phyloP scores from a whole-genome alignment of 2,329 filamentous ascomycete genomes.

The Biscogniauxia mediterranea region DNA sequence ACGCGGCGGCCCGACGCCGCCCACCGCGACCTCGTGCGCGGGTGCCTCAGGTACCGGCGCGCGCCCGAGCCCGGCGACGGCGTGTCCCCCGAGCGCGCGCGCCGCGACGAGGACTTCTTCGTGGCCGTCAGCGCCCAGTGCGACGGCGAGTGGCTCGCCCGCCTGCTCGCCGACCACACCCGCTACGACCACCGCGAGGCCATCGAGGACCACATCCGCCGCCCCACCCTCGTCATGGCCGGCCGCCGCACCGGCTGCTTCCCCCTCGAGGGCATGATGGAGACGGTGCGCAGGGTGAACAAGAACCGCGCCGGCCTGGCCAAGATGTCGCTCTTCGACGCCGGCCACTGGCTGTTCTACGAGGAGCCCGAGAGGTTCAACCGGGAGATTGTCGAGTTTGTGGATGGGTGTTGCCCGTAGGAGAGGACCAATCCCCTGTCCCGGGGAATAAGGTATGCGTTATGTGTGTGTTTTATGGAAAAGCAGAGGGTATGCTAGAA shows the following conservation, averaged over 20 bases:
- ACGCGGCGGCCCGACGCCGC: slow-evolving; percentile 41
- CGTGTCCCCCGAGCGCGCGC: slow-evolving; percentile 22
- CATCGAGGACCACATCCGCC: slow-evolving; percentile 30
- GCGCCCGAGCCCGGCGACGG: slow-evolving; percentile 24
- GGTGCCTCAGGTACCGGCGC: slow-evolving; percentile 38
- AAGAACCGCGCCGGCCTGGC: slow-evolving; percentile 24
- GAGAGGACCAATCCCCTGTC: too few relatives aligned
- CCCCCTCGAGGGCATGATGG: slow-evolving; percentile 36
- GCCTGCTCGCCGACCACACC: slow-evolving; percentile 39
- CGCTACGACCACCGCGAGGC: slow-evolving; percentile 43
- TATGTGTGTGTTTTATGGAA: too few relatives aligned
- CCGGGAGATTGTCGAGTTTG: slow-evolving; percentile 33
- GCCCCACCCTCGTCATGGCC: slow-evolving; percentile 37
- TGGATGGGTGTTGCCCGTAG: slow-evolving; percentile 1
- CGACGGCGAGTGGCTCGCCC: slow-evolving; percentile 38
- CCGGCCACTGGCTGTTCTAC: slow-evolving; percentile 42
- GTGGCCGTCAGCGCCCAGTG: slow-evolving; percentile 33
- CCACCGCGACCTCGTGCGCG: slow-evolving; percentile 31
- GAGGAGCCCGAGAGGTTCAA: slow-evolving; percentile 40
- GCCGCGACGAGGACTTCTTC: slow-evolving; percentile 37
- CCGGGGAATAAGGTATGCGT: too few relatives aligned
- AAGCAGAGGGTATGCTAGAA: too few relatives aligned
- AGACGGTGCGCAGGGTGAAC: slow-evolving; percentile 34
- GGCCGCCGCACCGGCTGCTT: slow-evolving; percentile 39
- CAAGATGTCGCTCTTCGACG: slow-evolving; percentile 32